Evolutionary conservation across 306 rosid species (phyloP).

Genomic region (Cucumis melo): DNA sequence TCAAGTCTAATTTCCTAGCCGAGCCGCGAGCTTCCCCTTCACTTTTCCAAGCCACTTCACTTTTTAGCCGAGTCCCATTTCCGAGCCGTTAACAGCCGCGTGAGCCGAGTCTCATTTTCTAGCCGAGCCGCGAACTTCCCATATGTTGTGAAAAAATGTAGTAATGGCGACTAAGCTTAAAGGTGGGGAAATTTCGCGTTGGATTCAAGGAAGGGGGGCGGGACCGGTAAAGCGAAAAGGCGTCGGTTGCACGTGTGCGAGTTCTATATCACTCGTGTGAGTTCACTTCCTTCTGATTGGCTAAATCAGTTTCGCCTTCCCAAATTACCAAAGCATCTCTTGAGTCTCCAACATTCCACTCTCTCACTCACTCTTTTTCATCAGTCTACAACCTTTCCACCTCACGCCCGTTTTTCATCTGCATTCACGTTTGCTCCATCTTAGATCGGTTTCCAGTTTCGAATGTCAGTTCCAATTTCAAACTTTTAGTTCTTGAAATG

Average conservation of each 20-base stretch:
- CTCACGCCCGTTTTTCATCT: not conserved
- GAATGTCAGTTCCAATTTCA: not conserved
- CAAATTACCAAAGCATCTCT: constrained; percentile 2
- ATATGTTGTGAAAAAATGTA: too few species aligned
- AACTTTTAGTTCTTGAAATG: not conserved
- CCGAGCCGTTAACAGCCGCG: too few species aligned
- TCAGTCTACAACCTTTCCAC: not conserved
- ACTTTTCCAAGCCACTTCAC: too few species aligned
- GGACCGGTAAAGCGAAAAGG: not conserved
- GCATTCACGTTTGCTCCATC: not conserved
- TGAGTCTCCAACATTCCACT: not conserved
- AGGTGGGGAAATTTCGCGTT: not conserved
- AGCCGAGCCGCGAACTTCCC: too few species aligned
- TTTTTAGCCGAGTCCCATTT: too few species aligned
- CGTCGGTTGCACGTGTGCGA: constrained; percentile 3
- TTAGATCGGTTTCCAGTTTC: not conserved
- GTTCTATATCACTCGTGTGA: not conserved
- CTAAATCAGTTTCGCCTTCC: not conserved
- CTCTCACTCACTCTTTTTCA: not conserved
- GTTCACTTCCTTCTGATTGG: constrained; percentile 1
- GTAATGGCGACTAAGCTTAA: not conserved
- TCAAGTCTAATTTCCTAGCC: too few species aligned
- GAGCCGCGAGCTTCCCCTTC: too few species aligned
- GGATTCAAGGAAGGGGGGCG: not conserved
- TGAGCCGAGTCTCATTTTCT: too few species aligned